phyloP scores from a whole-genome alignment of 78 protist genomes.

The Polysphondylium violaceum region DNA sequence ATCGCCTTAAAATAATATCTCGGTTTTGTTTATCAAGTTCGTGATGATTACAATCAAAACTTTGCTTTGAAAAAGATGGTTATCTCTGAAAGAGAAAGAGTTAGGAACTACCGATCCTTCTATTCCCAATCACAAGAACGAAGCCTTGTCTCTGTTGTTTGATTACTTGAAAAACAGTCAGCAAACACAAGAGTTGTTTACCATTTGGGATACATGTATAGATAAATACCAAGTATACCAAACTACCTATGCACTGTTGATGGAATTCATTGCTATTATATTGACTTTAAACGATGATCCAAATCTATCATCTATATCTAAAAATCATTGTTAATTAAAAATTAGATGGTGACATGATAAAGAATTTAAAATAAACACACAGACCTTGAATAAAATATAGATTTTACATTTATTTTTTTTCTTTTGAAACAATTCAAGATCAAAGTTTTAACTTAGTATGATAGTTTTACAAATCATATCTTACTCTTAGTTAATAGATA shows the following conservation, averaged over 20 bases:
- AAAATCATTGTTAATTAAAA: too few species aligned
- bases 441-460: too few species aligned
- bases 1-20: too few species aligned
- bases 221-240: constrained; percentile 49
- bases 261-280: constrained; percentile 45
- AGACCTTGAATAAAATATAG: too few species aligned
- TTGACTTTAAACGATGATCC: constrained; percentile 61
- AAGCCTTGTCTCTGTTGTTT: constrained; percentile 1
- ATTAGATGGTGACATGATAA: too few species aligned
- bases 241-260: not conserved
- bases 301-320: too few species aligned
- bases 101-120: too few species aligned
- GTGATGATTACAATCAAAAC: constrained; percentile 54
- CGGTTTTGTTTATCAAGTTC: constrained; percentile 65
- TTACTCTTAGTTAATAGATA: too few species aligned
- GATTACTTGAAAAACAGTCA: constrained; percentile 24
- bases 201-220: constrained; percentile 25
- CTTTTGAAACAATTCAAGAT: too few species aligned
- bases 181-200: constrained; percentile 11
- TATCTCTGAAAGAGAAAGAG: constrained; percentile 51
- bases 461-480: too few species aligned
- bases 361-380: too few species aligned
- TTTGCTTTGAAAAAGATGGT: constrained; percentile 63
- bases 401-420: too few species aligned
- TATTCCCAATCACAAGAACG: constrained; percentile 43